These are phyloP conservation scores for Phyllosticta capitalensis DNA, from an alignment of 2,329 filamentous ascomycete genomes.

Conservation along the genomic window DNA sequence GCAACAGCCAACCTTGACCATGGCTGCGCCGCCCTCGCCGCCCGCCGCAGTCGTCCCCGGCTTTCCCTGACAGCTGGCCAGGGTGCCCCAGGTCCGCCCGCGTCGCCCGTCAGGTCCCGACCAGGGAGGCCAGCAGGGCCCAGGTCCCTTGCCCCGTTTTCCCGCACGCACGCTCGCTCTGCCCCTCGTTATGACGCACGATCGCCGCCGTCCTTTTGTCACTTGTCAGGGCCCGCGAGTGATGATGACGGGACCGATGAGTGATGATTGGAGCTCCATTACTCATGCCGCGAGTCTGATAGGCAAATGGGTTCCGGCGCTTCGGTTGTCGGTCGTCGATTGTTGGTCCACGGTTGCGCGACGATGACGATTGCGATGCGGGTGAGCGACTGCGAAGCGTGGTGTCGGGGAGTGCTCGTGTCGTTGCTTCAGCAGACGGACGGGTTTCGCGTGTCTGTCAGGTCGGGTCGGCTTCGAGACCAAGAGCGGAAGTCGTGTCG, in stretches of 20 bases:
- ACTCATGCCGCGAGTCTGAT: background rate
- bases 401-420: too few species aligned
- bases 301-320: background rate
- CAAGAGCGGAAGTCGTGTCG: too few species aligned
- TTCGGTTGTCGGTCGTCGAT: background rate
- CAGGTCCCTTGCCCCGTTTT: background rate
- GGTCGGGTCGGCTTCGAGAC: too few species aligned
- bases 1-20: too few species aligned
- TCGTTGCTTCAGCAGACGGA: too few species aligned
- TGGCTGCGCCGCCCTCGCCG: background rate
- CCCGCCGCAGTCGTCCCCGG: background rate
- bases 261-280: background rate
- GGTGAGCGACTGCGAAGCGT: too few species aligned
- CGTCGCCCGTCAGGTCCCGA: background rate
- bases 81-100: background rate
- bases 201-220: background rate
- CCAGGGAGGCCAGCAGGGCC: background rate
- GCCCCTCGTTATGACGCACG: background rate
- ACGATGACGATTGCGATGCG: background rate
- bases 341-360: background rate
- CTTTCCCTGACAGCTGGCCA: background rate
- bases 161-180: background rate
- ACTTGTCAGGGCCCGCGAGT: background rate
- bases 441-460: too few species aligned
- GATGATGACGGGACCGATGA: background rate